These are phyloP conservation scores for Aspergillus pseudoviridinutans DNA, from an alignment of 2,329 filamentous ascomycete genomes.

Conservation along the genomic window DNA sequence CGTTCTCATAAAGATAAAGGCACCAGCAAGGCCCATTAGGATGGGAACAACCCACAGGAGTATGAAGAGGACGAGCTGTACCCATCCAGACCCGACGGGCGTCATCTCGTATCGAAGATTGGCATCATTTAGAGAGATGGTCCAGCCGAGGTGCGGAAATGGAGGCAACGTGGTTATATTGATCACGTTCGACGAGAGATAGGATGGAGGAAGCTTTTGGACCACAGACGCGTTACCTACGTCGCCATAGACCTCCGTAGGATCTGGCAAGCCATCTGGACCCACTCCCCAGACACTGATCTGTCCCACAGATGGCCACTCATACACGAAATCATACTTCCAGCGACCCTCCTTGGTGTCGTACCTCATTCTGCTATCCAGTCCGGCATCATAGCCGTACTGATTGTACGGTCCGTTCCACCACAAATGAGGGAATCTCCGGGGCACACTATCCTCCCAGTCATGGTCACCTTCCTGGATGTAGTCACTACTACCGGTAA, in stretches of 20 bases:
- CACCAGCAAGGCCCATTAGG: conserved; percentile 45
- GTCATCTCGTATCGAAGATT: conserved; percentile 49
- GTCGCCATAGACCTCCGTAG: conserved; percentile 58
- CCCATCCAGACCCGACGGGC: conserved; percentile 50
- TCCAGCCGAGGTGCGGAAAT: conserved; percentile 52
- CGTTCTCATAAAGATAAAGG: conserved; percentile 56
- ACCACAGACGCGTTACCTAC: conserved; percentile 59
- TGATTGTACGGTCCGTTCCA: conserved; percentile 60
- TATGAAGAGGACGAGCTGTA: conserved; percentile 52
- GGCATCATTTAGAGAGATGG: conserved; percentile 53
- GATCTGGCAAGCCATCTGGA: conserved; percentile 57
- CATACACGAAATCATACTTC: conserved; percentile 58
- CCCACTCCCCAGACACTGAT: conserved; percentile 65
- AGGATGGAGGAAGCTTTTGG: conserved; percentile 56
- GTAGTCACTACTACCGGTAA: conserved; percentile 57
- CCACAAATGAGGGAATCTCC: conserved; percentile 59
- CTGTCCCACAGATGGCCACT: conserved; percentile 60
- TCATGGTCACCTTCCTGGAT: conserved; percentile 55
- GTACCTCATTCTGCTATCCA: conserved; percentile 50
- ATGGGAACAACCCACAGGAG: conserved; percentile 53
- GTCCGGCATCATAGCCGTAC: conserved; percentile 59
- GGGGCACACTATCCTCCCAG: conserved; percentile 34
- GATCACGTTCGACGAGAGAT: conserved; percentile 41
- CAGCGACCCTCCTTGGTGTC: conserved; percentile 46
- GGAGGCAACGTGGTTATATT: conserved; percentile 56